Evolutionary conservation across 306 rosid species (phyloP).

Genomic region (Ziziphus jujuba): DNA sequence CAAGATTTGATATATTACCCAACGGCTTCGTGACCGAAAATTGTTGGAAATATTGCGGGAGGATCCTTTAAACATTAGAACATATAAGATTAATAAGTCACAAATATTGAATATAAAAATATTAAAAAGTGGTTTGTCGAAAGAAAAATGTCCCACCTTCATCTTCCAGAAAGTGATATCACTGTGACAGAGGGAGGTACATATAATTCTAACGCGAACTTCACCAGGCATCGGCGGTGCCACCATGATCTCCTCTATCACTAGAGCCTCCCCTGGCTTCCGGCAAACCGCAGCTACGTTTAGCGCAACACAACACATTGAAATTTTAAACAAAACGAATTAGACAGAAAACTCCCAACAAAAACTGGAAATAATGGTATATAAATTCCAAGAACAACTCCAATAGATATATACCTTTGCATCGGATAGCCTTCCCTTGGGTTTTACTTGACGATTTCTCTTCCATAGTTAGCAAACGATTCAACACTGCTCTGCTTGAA

Average conservation of each 20-base stretch:
- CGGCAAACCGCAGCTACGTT: conserved; percentile 67
- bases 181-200: conserved; percentile 74
- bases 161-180: conserved; percentile 74
- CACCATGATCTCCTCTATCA: conserved; percentile 66
- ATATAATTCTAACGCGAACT: conserved; percentile 61
- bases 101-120: background rate
- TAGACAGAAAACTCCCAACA: background rate
- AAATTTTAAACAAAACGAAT: background rate
- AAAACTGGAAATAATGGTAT: background rate
- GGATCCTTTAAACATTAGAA: conserved; percentile 38
- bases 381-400: background rate
- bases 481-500: background rate
- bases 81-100: background rate
- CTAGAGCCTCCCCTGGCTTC: conserved; percentile 56
- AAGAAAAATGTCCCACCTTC: conserved; percentile 41
- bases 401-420: conserved; percentile 50
- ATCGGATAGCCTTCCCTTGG: conserved; percentile 56
- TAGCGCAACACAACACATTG: background rate
- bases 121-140: background rate
- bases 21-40: conserved; percentile 83
- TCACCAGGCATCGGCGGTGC: conserved; percentile 81
- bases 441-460: conserved; percentile 20
- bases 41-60: conserved; percentile 63
- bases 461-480: conserved; percentile 46
- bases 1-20: conserved; percentile 45